Evolutionary conservation across 2,329 filamentous ascomycete genomes (phyloP), one percentile per base, ranked within the genome.

Genomic region (Colletotrichum shisoi): DNA sequence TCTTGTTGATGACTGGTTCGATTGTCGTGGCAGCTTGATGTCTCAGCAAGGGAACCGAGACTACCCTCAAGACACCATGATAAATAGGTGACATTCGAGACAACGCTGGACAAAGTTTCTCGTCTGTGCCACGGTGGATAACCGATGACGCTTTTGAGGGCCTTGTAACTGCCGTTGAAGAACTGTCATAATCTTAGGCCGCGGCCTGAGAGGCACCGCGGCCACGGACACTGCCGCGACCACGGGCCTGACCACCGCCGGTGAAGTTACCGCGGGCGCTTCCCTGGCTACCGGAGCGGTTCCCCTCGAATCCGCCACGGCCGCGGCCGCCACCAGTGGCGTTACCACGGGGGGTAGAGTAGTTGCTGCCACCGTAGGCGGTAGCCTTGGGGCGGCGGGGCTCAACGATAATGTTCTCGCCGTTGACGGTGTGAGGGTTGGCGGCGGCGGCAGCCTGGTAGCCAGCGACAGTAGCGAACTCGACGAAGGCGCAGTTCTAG

Each of bases 401-500:
- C 81, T 98, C 95, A 63, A 99, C 91, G 69, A 87, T 84, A 73
- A 99, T 90, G 74, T 87, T 89, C 79, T 97, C 91, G 72, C 89
- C 91, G 73, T 91, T 92, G 70, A 99, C 87, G 51, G 86, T 85
- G 80, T 96, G 93, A 42, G 94, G 94, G 81, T 96, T 98, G 72
- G 90, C 91, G 69, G 87, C 87, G 44, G 92, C 85, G 49, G 95
- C 95, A 70, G 91, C 90, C 77, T 92, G 87, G 80, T 96, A 97
- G 53, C 88, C 93, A 62, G 93, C 88, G 24, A 87, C 77, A 53
- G 90, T 91, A 75, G 89, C 91, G 79, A 95, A 99, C 78, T 99
- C 95, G 68, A 97, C 92, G 76, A 98, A 98, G 31, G 95, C 95
- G 75, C 93, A 97, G 85, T 95, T 97, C 94, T 96, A 76, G 34